Percentiles rank a stretch among this genome's conserved stretches.
Evolutionary conservation across 2,329 filamentous ascomycete genomes (phyloP).

Genomic region (Blastomyces emzantsi): DNA sequence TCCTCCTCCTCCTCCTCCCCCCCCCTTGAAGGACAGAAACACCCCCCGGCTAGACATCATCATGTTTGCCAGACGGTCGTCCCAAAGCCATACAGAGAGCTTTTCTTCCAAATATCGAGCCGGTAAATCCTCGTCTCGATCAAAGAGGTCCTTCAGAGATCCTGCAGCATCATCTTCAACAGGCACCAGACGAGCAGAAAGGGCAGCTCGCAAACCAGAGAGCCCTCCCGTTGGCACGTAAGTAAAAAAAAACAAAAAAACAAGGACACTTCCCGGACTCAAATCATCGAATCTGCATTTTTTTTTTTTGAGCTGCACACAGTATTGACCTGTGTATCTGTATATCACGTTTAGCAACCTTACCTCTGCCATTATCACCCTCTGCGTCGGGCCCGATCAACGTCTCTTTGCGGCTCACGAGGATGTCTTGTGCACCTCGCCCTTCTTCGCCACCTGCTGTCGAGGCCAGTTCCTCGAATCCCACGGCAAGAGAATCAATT

Average conservation of each 20-base stretch:
- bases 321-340: background rate
- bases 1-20: too few relatives aligned
- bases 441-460: conserved; percentile 64
- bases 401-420: conserved; percentile 88
- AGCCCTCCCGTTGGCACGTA: conserved; percentile 31
- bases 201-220: conserved; percentile 21
- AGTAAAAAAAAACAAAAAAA: too few relatives aligned
- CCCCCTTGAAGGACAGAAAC: background rate
- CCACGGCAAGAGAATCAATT: conserved; percentile 60
- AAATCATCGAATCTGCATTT: too few relatives aligned
- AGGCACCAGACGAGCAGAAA: conserved; percentile 23
- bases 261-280: background rate
- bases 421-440: conserved; percentile 67
- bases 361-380: conserved; percentile 64
- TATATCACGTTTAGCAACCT: conserved; percentile 38
- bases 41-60: conserved; percentile 4
- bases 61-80: conserved; percentile 17
- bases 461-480: conserved; percentile 54
- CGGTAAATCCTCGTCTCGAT: conserved; percentile 21
- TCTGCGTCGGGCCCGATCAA: conserved; percentile 70
- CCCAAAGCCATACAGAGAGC: conserved; percentile 21
- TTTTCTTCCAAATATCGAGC: conserved; percentile 25
- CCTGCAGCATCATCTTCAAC: conserved; percentile 16
- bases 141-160: conserved; percentile 23
- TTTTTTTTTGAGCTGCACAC: too few relatives aligned